Conservation (phyloP, 257 asterid species). For the Forsythia suspensa region DNA sequence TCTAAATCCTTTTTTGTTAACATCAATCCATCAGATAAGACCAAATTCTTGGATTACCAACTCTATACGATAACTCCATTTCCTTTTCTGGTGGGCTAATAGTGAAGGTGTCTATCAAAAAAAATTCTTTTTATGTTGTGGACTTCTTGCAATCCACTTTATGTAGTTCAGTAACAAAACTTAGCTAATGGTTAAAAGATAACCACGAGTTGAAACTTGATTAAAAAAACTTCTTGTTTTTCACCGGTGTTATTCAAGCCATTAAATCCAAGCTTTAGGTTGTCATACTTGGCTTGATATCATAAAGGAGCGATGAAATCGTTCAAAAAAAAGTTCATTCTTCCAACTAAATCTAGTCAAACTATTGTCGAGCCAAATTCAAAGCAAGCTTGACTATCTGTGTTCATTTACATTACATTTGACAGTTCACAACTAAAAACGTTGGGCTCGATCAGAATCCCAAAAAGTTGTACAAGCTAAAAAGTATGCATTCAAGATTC, state of each 20-base stretch:
- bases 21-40: background rate
- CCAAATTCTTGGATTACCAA: background rate
- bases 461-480: background rate
- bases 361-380: background rate
- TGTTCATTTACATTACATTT: background rate
- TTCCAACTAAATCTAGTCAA: background rate
- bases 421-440: background rate
- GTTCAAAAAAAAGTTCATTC: background rate
- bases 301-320: background rate
- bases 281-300: background rate
- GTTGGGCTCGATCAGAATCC: background rate
- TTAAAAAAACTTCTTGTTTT: no score
- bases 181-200: background rate
- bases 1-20: background rate
- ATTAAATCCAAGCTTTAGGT: background rate
- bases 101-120: no score
- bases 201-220: background rate
- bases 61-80: background rate
- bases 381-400: background rate
- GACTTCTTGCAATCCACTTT: no score
- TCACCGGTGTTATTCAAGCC: background rate
- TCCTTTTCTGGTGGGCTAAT: no score
- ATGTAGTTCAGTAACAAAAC: no score
- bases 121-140: no score
- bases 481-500: no score